Base-by-base conservation (phyloP, 495 filamentous ascomycete species). In the Aspergillus nidulans region DNA sequence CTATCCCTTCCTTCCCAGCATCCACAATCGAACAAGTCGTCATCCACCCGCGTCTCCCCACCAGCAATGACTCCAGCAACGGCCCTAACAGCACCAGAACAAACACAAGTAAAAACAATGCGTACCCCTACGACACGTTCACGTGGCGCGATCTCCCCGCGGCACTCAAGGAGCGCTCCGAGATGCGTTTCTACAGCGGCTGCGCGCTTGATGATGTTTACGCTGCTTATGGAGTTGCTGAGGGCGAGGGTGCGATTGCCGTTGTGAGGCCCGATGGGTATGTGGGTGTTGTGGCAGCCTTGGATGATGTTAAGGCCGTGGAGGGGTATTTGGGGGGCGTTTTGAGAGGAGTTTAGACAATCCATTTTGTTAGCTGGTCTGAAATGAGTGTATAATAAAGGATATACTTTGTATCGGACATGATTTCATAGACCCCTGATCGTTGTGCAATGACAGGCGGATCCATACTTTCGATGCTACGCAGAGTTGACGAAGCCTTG, bases 191-290 rank as follows among this genome's bases (percentile, higher is more conserved):
- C 10, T 86, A 83, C 71, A 84, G 85, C 55, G 88, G 87, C 49
- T 74, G 78, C 32, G 84, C 83, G 60, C 75, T 88, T 1, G 20
- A 81, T 64, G 84, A 83, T 52, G 85, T 85, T 1, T 89, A 90
- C 62, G 69, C 72, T 19, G 78, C 73, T 3, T 87, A 82, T 49
- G 88, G 84, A 0, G 78, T 91, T 9, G 75, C 87, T 62, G 63
- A 60, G 23, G 72, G 78, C 40, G 67, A 64, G 18, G 87, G 88
- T 0, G 84, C 81, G 48, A 61, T 87, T 7, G 84, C 87, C 6
- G 73, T 85, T 23, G 53, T 79, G 0, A 63, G 85, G 20, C 87
- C 87, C 0, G 87, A 90, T 74, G 81, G 84, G 54, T 85, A 89
- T 69, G 76, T 89, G 38, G 79, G 81, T 2, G 77, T 72, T 63